Evolutionary conservation across 495 filamentous ascomycete species (phyloP), one percentile per base, ranked within the genome.

Genomic region (Talaromyces thailandensis): DNA sequence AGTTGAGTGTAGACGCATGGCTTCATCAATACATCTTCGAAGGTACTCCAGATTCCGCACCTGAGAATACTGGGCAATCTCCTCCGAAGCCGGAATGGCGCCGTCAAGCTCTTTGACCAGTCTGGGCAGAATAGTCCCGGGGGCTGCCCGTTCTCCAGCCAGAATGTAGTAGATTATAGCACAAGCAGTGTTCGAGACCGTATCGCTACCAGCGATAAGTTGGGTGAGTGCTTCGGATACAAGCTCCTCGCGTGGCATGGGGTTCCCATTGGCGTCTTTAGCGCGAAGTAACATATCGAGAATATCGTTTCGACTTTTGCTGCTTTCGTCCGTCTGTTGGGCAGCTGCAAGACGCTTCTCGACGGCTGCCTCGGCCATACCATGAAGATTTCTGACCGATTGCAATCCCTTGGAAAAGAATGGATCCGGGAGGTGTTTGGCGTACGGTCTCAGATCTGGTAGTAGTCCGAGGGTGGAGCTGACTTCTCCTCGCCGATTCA

Each of bases 191-290:
- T 93, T 93, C 61, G 82, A 86, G 0, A 89, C 91, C 0, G 90
- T 93, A 70, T 93, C 90, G 32, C 82, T 86, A 16, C 90, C 90
- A 4, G 90, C 90, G 63, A 93, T 93, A 18, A 93, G 78, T 69
- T 92, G 89, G 0, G 90, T 93, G 4, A 92, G 74, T 0, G 90
- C 90, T 69, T 93, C 90, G 16, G 88, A 88, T 3, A 86, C 89
- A 43, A 92, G 79, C 65, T 93, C 90, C 63, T 83, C 75, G 4
- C 86, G 79, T 0, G 86, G 82, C 16, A 93, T 79, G 4, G 82
- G 84, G 21, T 85, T 68, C 32, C 89, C 90, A 51, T 84, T 86
- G 11, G 88, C 87, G 71, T 93, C 90, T 40, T 84, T 84, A 26
- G 87, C 89, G 69, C 93, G 86, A 76, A 91, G 86, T 31, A 93